Conservation (phyloP, 164 flowering plant species). For the Nymphaea colorata region DNA sequence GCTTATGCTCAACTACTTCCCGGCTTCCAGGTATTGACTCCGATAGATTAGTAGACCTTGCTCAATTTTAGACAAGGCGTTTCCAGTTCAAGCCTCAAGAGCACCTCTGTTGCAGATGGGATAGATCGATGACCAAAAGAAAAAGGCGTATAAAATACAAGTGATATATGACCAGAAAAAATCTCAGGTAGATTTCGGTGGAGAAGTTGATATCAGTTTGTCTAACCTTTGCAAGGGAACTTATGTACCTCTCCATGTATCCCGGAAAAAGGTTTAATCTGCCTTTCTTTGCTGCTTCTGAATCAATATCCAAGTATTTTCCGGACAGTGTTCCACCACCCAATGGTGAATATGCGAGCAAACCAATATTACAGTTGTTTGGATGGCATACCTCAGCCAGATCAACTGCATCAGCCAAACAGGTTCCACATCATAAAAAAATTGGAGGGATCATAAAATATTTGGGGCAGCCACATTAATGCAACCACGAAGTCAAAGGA, state of each 20-base stretch:
- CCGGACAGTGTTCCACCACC: slow-evolving; percentile 77
- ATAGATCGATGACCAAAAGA: no score
- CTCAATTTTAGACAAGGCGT: no score
- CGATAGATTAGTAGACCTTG: no score
- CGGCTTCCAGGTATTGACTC: no score
- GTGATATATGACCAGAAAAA: background rate
- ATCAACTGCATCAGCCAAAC: slow-evolving; percentile 45
- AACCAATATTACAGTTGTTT: slow-evolving; percentile 76
- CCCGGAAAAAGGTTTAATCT: slow-evolving; percentile 84
- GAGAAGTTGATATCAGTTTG: background rate
- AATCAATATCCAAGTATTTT: slow-evolving; percentile 59
- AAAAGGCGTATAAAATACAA: no score
- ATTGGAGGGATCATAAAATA: no score
- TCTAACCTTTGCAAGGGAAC: slow-evolving; percentile 69
- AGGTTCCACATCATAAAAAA: background rate
- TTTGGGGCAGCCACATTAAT: no score
- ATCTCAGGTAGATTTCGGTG: background rate
- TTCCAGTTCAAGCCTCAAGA: no score
- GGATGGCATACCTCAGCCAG: slow-evolving; percentile 96
- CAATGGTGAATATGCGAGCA: slow-evolving; percentile 83
- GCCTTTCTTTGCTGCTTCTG: slow-evolving; percentile 76
- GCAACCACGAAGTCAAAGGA: no score
- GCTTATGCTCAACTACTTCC: no score
- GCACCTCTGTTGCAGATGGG: no score
- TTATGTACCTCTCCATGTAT: slow-evolving; percentile 89